Conservation (phyloP, 495 filamentous ascomycete species). For the Talaromyces trachyspermus region DNA sequence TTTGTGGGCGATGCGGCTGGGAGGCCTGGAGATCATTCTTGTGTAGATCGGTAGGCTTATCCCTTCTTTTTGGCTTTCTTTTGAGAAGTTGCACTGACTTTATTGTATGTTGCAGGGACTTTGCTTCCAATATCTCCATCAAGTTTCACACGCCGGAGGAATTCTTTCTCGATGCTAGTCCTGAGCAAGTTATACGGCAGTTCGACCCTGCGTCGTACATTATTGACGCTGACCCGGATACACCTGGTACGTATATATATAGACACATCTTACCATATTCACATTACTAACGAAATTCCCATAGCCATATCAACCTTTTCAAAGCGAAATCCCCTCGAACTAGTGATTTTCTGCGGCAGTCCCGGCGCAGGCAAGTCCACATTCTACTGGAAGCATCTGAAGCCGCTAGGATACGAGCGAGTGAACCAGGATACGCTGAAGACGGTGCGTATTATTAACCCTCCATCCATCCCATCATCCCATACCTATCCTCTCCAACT, state of each 20-base stretch:
- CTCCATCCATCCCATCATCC: no score
- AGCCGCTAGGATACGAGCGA: constrained; percentile 74
- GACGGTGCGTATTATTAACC: constrained; percentile 42
- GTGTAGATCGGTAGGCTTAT: constrained; percentile 59
- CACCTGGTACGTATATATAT: constrained; percentile 20
- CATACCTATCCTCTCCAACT: constrained; percentile 7
- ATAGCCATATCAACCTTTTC: constrained; percentile 38
- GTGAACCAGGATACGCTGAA: constrained; percentile 92
- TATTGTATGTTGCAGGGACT: constrained; percentile 42
- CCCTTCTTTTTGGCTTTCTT: constrained; percentile 8
- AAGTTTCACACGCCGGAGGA: constrained; percentile 83
- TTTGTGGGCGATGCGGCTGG: constrained; percentile 91
- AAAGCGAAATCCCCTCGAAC: constrained; percentile 59
- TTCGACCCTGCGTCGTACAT: constrained; percentile 61
- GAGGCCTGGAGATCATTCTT: constrained; percentile 59
- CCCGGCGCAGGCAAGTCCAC: constrained; percentile 88
- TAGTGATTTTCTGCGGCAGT: constrained; percentile 80
- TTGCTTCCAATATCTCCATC: constrained; percentile 76
- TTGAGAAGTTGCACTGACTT: not conserved
- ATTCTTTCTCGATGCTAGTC: constrained; percentile 64
- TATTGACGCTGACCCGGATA: constrained; percentile 28
- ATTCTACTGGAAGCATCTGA: constrained; percentile 72
- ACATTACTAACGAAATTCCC: not conserved
- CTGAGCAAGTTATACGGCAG: constrained; percentile 52
- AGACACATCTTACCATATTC: not conserved